Evolutionary conservation across 2,329 filamentous ascomycete species (phyloP), one percentile per base, ranked within the genome.

Genomic region (Colletotrichum kahawae): DNA sequence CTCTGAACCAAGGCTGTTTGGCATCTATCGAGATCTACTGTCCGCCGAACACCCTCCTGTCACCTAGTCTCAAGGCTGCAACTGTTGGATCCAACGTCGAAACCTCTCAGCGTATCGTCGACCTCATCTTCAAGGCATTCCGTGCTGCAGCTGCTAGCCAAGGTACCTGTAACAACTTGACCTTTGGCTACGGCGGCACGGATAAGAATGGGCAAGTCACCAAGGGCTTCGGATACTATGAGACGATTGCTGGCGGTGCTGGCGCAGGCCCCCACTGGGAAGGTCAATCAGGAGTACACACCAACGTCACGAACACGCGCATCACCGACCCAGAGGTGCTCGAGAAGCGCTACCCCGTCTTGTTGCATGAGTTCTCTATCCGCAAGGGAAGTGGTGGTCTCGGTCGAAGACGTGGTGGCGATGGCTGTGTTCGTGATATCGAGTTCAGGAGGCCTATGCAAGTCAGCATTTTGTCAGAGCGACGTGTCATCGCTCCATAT

Each of bases 81-180:
- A 95, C 96, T 0, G 94, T 96, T 0, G 94, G 94, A 56, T 94
- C 94, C 67, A 97, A 96, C 80, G 94, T 96, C 1, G 88, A 96
- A 12, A 97, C 95, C 0, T 91, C 89, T 29, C 95, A 97, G 82
- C 91, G 95, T 56, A 92, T 97, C n/a, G 96, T 94, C 4, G 95
- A 97, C 80, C 94, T 96, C 38, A 93, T 97, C 7, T 89, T 97
- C 76, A 93, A 92, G 78, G 94, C 94, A 2, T 96, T 97, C 87
- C 87, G 90, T 71, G 94, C 94, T 10, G 95, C 93, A 78, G 94
- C 94, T 7, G 95, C 94, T 2, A 48, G 34, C 75, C 74, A 83
- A 72, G 8, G 67, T 8, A 12, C 57, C 14, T 34, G 67, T 9
- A 31, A 38, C 83, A 96, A 96, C 80, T 87, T 96, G 16, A 96